A percentile compares a stretch with the other conserved stretches of the same genome.
phyloP scores from a whole-genome alignment of 2,329 filamentous ascomycete genomes.

The Trichoderma sp. region DNA sequence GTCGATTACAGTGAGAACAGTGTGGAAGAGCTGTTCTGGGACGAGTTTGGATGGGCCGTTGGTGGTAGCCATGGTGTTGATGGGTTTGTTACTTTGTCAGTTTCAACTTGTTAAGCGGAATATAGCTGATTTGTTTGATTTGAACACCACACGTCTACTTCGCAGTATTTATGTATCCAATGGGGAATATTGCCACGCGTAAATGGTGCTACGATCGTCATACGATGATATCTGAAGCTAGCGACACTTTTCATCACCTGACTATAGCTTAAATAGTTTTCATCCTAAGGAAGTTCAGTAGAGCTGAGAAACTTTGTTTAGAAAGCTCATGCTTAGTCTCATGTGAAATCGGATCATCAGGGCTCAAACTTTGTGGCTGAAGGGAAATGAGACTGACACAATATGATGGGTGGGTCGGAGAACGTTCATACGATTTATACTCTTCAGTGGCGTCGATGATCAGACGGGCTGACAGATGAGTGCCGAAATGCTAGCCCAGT shows the following conservation, averaged over 20 bases:
- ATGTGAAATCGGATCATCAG: neutral
- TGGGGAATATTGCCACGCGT: neutral
- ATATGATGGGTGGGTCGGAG: neutral
- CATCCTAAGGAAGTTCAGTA: neutral
- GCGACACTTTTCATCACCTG: neutral
- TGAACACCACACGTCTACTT: neutral
- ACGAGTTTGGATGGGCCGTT: neutral
- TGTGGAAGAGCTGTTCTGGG: constrained; percentile 41
- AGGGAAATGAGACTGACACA: neutral
- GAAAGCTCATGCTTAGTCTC: neutral
- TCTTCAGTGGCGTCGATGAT: neutral
- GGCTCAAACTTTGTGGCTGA: neutral
- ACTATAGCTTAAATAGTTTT: neutral
- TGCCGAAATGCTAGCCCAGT: neutral
- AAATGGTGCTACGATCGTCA: neutral
- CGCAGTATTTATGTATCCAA: neutral
- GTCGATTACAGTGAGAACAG: constrained; percentile 38
- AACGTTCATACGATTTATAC: neutral
- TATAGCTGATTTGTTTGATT: neutral
- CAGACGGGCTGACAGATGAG: neutral
- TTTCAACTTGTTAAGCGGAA: neutral
- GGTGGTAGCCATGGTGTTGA: neutral
- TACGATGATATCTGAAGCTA: neutral
- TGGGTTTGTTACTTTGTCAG: neutral
- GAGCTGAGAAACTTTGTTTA: neutral